A percentile compares a stretch with the other conserved stretches of the same genome.
phyloP scores from a whole-genome alignment of 2,329 filamentous ascomycete genomes.

The Aspergillus awamori region DNA sequence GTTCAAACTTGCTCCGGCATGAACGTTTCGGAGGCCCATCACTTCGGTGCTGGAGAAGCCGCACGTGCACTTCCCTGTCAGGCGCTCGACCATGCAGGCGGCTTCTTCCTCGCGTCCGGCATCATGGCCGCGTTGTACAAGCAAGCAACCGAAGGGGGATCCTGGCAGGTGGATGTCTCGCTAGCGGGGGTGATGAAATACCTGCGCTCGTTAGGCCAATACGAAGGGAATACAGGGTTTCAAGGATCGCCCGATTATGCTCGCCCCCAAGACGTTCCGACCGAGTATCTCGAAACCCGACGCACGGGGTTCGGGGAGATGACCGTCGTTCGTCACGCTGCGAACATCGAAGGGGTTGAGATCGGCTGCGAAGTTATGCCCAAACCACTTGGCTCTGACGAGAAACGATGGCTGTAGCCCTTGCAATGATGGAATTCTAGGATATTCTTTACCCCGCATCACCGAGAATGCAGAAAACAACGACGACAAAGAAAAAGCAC shows the following conservation, averaged over 20 bases:
- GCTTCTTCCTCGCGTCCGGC: slow-evolving; percentile 59
- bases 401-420: slow-evolving; percentile 23
- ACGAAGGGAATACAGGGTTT: slow-evolving; percentile 50
- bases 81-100: slow-evolving; percentile 59
- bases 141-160: slow-evolving; percentile 48
- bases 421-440: not conserved
- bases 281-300: slow-evolving; percentile 48
- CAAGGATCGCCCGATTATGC: slow-evolving; percentile 35
- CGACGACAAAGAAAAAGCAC: not conserved
- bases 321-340: slow-evolving; percentile 54
- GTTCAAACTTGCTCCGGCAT: slow-evolving; percentile 60
- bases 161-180: slow-evolving; percentile 58
- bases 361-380: slow-evolving; percentile 58
- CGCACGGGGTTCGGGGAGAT: slow-evolving; percentile 52
- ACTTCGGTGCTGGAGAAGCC: slow-evolving; percentile 43
- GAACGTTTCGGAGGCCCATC: slow-evolving; percentile 58
- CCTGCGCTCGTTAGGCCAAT: slow-evolving; percentile 58
- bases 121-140: slow-evolving; percentile 56
- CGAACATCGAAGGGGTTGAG: slow-evolving; percentile 48
- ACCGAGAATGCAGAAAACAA: not conserved
- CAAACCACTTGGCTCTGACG: slow-evolving; percentile 52
- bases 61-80: slow-evolving; percentile 56
- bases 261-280: slow-evolving; percentile 33
- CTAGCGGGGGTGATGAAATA: slow-evolving; percentile 61
- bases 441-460: not conserved